Evolutionary conservation across 225 moss, liverwort and hornwort genomes (phyloP).

Genomic region (Takakia lepidozioides): DNA sequence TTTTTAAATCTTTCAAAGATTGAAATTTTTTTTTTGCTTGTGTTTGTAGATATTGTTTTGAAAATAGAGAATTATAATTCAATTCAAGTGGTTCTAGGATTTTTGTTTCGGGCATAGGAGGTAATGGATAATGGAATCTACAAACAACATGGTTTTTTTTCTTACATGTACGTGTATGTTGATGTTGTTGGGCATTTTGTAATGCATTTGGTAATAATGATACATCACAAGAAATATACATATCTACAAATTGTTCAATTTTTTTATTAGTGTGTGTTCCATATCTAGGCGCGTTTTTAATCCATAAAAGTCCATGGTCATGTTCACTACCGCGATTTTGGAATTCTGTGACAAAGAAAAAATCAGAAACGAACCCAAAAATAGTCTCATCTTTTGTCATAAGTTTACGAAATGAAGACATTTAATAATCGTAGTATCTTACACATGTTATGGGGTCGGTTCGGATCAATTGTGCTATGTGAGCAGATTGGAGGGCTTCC

Average conservation of each 20-base stretch:
- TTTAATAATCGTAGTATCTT: no score
- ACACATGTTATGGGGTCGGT: no score
- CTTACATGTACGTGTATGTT: neutral
- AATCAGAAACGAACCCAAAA: no score
- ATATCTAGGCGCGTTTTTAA: neutral
- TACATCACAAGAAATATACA: neutral
- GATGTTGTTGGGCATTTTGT: no score
- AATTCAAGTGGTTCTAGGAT: neutral
- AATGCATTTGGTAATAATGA: neutral
- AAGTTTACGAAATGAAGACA: no score
- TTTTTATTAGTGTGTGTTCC: neutral
- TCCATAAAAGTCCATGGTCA: constrained; percentile 1
- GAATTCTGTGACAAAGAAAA: no score
- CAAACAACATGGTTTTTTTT: neutral
- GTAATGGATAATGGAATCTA: neutral
- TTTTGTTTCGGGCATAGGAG: neutral
- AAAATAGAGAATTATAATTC: neutral
- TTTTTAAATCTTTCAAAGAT: neutral
- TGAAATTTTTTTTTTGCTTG: neutral
- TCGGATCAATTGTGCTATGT: no score
- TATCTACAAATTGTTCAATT: neutral
- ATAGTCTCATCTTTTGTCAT: no score
- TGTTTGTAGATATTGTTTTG: neutral
- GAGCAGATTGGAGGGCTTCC: no score
- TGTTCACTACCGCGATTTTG: no score